phyloP scores from a whole-genome alignment of 23 red algal genomes.

The Gracilaria caudata region DNA sequence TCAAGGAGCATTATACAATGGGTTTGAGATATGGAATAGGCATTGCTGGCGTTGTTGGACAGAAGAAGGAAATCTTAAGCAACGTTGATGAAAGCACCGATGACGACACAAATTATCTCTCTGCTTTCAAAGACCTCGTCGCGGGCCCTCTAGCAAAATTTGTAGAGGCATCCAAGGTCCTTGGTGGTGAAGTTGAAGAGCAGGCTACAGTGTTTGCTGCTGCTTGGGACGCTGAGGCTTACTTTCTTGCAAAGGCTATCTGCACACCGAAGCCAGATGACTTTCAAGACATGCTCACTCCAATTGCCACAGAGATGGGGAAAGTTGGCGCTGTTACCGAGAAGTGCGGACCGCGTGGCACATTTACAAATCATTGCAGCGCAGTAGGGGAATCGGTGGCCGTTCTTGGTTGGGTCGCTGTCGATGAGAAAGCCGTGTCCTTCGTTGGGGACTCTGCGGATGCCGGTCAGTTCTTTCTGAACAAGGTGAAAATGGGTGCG shows the following conservation, averaged over 20 bases:
- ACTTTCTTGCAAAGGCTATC: constrained; percentile 57
- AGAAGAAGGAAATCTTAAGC: constrained; percentile 1
- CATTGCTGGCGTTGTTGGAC: neutral
- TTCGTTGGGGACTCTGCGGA: constrained; percentile 71
- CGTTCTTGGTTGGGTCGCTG: constrained; percentile 79
- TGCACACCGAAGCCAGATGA: constrained; percentile 67
- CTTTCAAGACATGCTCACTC: constrained; percentile 63
- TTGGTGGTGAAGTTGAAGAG: constrained; percentile 61
- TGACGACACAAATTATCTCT: constrained; percentile 39
- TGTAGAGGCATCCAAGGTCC: constrained; percentile 58
- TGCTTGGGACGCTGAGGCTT: constrained; percentile 58
- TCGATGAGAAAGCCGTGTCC: constrained; percentile 69
- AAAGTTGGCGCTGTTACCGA: constrained; percentile 35
- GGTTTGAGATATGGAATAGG: constrained; percentile 59
- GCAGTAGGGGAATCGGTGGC: constrained; percentile 69
- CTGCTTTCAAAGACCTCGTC: constrained; percentile 51
- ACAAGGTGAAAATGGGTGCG: constrained; percentile 69
- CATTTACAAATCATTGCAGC: constrained; percentile 68
- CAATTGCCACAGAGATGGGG: constrained; percentile 70
- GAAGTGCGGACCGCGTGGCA: constrained; percentile 49
- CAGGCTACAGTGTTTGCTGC: constrained; percentile 32
- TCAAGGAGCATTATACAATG: constrained; percentile 69
- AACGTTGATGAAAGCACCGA: constrained; percentile 15
- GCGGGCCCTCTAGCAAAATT: constrained; percentile 66
- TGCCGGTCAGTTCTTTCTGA: constrained; percentile 72